Conservation (phyloP, 768 basidiomycete species). For the Lyophyllum shimeji region DNA sequence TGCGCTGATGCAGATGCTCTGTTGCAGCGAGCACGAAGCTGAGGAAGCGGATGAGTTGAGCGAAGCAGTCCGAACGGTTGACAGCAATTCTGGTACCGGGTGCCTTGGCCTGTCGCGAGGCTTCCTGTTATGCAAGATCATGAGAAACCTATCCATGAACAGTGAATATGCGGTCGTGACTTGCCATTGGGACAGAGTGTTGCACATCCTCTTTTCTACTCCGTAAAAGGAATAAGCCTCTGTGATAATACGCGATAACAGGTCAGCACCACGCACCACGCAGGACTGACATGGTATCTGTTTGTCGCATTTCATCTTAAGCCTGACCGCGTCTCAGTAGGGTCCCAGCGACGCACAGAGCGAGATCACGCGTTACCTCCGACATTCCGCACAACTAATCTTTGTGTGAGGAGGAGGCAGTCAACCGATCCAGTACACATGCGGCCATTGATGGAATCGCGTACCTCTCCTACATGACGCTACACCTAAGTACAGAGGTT, state of each 20-base stretch:
- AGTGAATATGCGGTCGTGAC: slow-evolving; percentile 7
- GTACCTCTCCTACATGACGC: slow-evolving; percentile 26
- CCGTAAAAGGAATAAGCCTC: neutral
- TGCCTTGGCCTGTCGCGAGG: slow-evolving; percentile 75
- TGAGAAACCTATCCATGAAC: neutral
- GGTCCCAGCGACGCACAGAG: neutral
- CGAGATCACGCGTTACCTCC: slow-evolving; percentile 59
- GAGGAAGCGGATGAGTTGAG: neutral
- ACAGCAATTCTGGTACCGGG: slow-evolving; percentile 41
- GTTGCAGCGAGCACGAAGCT: slow-evolving; percentile 65
- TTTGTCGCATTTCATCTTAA: slow-evolving; percentile 85
- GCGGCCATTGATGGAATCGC: slow-evolving; percentile 5
- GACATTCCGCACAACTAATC: slow-evolving; percentile 81
- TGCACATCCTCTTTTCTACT: slow-evolving; percentile 64
- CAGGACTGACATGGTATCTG: slow-evolving; percentile 79
- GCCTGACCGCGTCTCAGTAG: slow-evolving; percentile 29
- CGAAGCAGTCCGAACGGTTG: no score
- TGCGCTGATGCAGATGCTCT: slow-evolving; percentile 61
- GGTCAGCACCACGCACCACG: slow-evolving; percentile 40
- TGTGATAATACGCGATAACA: neutral
- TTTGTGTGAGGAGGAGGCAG: slow-evolving; percentile 23
- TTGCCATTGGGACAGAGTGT: slow-evolving; percentile 71
- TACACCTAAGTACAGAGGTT: neutral
- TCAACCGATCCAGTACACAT: slow-evolving; percentile 1
- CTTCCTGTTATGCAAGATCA: slow-evolving; percentile 42